Evolutionary conservation across 2,329 filamentous ascomycete genomes (phyloP).

Genomic region (Apiospora marii): DNA sequence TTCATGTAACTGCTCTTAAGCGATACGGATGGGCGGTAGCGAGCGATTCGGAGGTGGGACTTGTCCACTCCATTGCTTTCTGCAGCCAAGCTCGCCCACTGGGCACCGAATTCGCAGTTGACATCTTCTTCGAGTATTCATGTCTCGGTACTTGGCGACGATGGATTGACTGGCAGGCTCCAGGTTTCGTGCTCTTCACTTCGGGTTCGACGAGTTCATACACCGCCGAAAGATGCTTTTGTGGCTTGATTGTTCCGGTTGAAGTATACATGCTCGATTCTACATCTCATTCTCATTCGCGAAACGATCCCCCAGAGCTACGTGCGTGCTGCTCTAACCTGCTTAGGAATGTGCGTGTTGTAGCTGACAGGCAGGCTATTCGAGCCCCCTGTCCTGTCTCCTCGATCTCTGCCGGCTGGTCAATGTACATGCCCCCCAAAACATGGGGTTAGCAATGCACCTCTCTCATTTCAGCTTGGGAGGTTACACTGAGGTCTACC

Average conservation of each 20-base stretch:
- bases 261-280: neutral
- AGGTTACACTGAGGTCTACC: neutral
- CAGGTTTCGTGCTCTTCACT: too few species aligned
- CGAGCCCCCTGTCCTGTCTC: neutral
- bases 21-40: conserved; percentile 27
- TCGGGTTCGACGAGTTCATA: neutral
- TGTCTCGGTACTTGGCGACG: neutral
- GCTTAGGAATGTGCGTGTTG: neutral
- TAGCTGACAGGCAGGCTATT: neutral
- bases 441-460: conserved; percentile 14
- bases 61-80: neutral
- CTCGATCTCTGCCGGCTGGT: neutral
- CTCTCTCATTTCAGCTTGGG: conserved; percentile 9
- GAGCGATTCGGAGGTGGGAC: conserved; percentile 13
- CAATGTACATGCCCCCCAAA: neutral
- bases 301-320: neutral
- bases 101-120: neutral
- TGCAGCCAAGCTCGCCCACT: conserved; percentile 23
- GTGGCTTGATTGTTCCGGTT: neutral
- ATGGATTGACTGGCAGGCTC: neutral
- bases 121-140: neutral
- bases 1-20: conserved; percentile 16
- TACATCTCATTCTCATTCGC: neutral
- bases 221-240: neutral
- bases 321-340: neutral